Base-by-base conservation (phyloP, 2,329 filamentous ascomycete species). In the Karstenula rhodostoma region DNA sequence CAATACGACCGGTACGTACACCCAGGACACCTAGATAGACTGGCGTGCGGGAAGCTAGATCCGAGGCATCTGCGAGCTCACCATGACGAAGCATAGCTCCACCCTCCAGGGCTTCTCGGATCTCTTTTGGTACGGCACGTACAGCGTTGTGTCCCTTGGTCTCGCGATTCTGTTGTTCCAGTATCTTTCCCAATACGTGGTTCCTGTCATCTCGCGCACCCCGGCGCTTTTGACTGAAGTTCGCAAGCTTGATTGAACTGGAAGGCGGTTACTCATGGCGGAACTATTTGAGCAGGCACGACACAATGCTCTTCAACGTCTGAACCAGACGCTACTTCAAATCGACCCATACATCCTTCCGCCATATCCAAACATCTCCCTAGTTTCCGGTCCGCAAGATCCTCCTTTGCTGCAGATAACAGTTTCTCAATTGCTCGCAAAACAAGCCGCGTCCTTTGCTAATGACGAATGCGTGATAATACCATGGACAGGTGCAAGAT, bases 401-500 rank as follows among this genome's bases (percentile, higher is more conserved):
- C 89, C 90, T 59, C 87, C 88, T 1, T 83, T 94, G 40, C 82
- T 91, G 50, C 87, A 92, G 61, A 79, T 93, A 52, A 93, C 90
- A 0, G 83, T 94, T 8, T 89, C 89, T 6, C 89, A 92, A 72
- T 83, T 94, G 0, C 83, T 94, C 42, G 88, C 90, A 61, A 82
- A 91, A 15, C 91, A 94, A 77, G 88, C 86, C 47, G 82, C 87
- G 52, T 83, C 87, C 50, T 87, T 90, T 74, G 86, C 87, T 25
- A 82, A 85, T 53, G 83, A 86, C 56, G 90, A 93, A 73, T 90
- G 87, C 61, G 77, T 94, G 44, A 84, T 93, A 25, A 90, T 91
- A 53, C 89, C 90, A 0, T 93, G 90, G 90, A 93, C 90, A 0
- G 88, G 87, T 1, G 86, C 89, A 4, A 83, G 91, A 69, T 93